These are phyloP conservation scores for Abrus precatorius DNA, from an alignment of 306 rosid species.

Conservation along the genomic window DNA sequence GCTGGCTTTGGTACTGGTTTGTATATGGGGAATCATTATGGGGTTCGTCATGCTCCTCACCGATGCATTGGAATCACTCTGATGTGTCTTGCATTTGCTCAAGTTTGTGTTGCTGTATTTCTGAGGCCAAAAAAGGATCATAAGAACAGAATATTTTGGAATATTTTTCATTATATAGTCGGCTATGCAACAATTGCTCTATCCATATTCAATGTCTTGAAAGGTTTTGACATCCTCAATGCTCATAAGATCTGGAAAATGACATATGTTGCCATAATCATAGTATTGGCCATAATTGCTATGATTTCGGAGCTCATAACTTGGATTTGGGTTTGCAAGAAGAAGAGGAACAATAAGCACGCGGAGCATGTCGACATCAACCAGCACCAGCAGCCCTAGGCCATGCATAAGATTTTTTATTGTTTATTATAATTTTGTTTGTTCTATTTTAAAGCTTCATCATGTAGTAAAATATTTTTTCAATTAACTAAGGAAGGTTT, in stretches of 20 bases:
- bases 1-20: constrained; percentile 40
- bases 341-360: background rate
- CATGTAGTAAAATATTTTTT: too few species aligned
- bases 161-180: constrained; percentile 26
- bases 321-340: background rate
- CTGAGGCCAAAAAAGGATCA: constrained; percentile 36
- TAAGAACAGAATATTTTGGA: constrained; percentile 36
- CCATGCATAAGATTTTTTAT: background rate
- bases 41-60: constrained; percentile 35
- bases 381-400: too few species aligned
- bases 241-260: background rate
- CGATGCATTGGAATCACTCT: constrained; percentile 48
- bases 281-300: background rate
- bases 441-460: too few species aligned
- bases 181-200: constrained; percentile 42
- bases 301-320: constrained; percentile 4
- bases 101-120: constrained; percentile 17
- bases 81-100: background rate
- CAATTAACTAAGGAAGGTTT: too few species aligned
- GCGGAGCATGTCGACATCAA: background rate
- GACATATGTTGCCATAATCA: background rate
- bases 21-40: constrained; percentile 11
- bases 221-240: constrained; percentile 38
- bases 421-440: background rate
- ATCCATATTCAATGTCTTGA: constrained; percentile 27